These are phyloP conservation scores for Rhizomucor pusillus DNA, from an alignment of 371 early-diverging fungal genomes.

Conservation along the genomic window DNA sequence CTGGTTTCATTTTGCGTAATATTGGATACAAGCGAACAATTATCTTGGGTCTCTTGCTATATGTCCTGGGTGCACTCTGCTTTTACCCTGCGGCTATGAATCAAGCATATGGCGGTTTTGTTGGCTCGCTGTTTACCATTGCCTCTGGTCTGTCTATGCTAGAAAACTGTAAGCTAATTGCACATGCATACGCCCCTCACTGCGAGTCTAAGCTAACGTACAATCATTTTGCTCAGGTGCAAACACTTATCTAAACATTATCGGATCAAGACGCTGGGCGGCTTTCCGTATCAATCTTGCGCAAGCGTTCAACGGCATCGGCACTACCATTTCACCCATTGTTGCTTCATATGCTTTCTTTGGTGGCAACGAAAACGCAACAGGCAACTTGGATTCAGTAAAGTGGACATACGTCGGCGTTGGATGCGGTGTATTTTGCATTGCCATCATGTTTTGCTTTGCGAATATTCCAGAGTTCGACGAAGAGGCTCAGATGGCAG, in stretches of 20 bases:
- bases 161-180: slow-evolving; percentile 38
- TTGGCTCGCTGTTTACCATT: slow-evolving; percentile 45
- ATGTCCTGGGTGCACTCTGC: slow-evolving; percentile 44
- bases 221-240: slow-evolving; percentile 29
- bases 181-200: too few relatives aligned
- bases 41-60: slow-evolving; percentile 38
- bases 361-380: slow-evolving; percentile 22
- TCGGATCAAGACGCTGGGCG: slow-evolving; percentile 34
- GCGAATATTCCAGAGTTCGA: slow-evolving; percentile 43
- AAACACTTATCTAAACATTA: slow-evolving; percentile 42
- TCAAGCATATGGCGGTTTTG: slow-evolving; percentile 40
- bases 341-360: slow-evolving; percentile 50
- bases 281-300: slow-evolving; percentile 41
- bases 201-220: too few relatives aligned
- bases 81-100: slow-evolving; percentile 44
- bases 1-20: slow-evolving; percentile 34
- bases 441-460: slow-evolving; percentile 41
- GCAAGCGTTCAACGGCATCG: slow-evolving; percentile 49
- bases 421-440: slow-evolving; percentile 40
- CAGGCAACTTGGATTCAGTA: slow-evolving; percentile 29
- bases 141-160: slow-evolving; percentile 47
- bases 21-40: slow-evolving; percentile 48
- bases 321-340: slow-evolving; percentile 41
- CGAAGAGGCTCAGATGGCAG: slow-evolving; percentile 31
- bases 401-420: slow-evolving; percentile 50